These are phyloP conservation scores for Colletotrichum sp. DNA, from an alignment of 2,329 filamentous ascomycete species.

Conservation along the genomic window DNA sequence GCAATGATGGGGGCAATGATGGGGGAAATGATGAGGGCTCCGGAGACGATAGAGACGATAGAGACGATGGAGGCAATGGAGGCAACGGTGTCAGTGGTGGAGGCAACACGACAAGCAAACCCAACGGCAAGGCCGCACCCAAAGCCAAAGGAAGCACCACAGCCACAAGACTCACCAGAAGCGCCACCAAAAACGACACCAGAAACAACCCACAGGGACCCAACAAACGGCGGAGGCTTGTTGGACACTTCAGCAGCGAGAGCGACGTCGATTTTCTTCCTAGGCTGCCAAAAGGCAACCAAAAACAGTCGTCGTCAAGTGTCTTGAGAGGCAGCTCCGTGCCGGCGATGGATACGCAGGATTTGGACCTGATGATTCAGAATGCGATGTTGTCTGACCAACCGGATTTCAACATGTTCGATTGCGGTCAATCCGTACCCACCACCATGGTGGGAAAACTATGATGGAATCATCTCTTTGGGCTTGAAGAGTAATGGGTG, in stretches of 20 bases:
- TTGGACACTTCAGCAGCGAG: background rate
- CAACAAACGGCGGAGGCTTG: background rate
- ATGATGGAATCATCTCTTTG: background rate
- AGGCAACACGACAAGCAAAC: background rate
- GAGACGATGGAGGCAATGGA: background rate
- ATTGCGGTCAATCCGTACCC: background rate
- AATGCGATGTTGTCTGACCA: background rate
- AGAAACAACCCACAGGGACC: background rate
- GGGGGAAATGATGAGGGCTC: too few relatives aligned
- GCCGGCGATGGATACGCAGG: background rate
- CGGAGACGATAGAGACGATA: too few relatives aligned
- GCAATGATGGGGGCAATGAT: too few relatives aligned
- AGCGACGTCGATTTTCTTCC: background rate
- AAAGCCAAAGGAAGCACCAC: background rate
- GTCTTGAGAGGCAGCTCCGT: background rate
- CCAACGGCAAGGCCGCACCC: background rate
- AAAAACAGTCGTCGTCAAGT: background rate
- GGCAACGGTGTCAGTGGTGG: background rate
- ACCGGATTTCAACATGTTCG: background rate
- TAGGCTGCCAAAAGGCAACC: background rate
- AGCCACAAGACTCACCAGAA: background rate
- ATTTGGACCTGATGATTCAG: background rate
- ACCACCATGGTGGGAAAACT: background rate
- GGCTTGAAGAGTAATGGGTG: background rate
- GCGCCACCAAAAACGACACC: background rate